phyloP scores from a whole-genome alignment of 2,329 filamentous ascomycete species.

The Fusarium sp. region DNA sequence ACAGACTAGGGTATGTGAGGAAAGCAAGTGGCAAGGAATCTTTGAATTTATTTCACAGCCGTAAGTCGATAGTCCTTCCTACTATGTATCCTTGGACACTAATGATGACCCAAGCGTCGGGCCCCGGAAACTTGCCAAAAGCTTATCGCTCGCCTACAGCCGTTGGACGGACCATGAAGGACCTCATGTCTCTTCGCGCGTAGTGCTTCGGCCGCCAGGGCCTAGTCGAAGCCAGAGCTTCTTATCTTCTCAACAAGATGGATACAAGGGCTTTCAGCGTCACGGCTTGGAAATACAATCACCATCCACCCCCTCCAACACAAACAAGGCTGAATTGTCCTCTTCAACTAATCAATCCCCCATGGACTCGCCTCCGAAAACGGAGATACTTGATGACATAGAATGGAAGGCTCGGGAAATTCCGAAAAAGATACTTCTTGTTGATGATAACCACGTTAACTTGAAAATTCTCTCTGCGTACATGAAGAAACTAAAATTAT shows the following conservation, averaged over 20 bases:
- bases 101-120: not conserved
- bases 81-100: not conserved
- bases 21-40: not conserved
- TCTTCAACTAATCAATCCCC: too few species aligned
- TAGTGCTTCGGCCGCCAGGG: too few species aligned
- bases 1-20: not conserved
- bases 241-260: too few species aligned
- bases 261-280: too few species aligned
- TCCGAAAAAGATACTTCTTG: not conserved
- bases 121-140: slow-evolving; percentile 1
- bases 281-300: too few species aligned
- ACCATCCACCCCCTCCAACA: too few species aligned
- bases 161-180: not conserved
- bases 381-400: too few species aligned
- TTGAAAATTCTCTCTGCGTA: not conserved
- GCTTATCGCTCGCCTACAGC: not conserved
- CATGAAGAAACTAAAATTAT: not conserved
- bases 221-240: too few species aligned
- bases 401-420: too few species aligned
- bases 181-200: not conserved
- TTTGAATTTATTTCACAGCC: slow-evolving; percentile 12
- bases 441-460: slow-evolving; percentile 10
- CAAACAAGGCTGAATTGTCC: too few species aligned
- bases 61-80: not conserved
- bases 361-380: too few species aligned